Percentiles rank a stretch among this genome's conserved stretches.
These are phyloP conservation scores for Lentinula sp. DNA, from an alignment of 768 basidiomycete genomes.

Conservation along the genomic window DNA sequence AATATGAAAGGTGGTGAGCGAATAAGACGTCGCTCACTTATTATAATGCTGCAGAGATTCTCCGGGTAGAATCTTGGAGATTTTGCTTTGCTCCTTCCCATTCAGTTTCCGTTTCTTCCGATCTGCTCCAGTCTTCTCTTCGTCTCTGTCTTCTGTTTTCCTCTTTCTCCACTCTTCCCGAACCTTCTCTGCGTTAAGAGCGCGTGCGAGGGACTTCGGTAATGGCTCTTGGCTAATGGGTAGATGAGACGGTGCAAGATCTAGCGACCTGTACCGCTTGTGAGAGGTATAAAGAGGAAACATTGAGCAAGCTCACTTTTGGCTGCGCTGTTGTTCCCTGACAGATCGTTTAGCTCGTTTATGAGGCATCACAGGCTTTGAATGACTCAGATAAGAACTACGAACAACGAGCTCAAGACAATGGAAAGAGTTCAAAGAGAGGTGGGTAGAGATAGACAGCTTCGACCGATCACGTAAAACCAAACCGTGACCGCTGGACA, in stretches of 20 bases:
- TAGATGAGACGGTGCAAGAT: slow-evolving; percentile 41
- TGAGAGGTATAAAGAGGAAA: neutral
- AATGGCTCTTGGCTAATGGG: slow-evolving; percentile 49
- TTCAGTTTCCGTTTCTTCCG: slow-evolving; percentile 11
- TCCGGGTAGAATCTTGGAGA: slow-evolving; percentile 51
- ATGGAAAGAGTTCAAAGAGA: too few species aligned
- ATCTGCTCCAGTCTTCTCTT: slow-evolving; percentile 12
- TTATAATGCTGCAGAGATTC: slow-evolving; percentile 78
- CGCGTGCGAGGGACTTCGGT: slow-evolving; percentile 62
- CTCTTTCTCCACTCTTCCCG: slow-evolving; percentile 50
- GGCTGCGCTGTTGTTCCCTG: slow-evolving; percentile 34
- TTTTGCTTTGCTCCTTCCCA: neutral
- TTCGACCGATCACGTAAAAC: neutral
- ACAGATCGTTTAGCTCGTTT: slow-evolving; percentile 53
- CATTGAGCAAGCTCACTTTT: slow-evolving; percentile 29
- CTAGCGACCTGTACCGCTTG: slow-evolving; percentile 32
- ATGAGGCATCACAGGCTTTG: slow-evolving; percentile 45
- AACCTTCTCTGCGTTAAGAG: slow-evolving; percentile 57
- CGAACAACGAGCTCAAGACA: neutral
- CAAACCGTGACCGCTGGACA: neutral
- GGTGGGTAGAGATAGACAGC: neutral
- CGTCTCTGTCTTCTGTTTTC: slow-evolving; percentile 23
- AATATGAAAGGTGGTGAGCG: neutral
- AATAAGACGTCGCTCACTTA: slow-evolving; percentile 35
- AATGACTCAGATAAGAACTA: neutral